Evolutionary conservation across 2,329 filamentous ascomycete species (phyloP), one percentile per base, ranked within the genome.

Genomic region (Alternaria longipes): DNA sequence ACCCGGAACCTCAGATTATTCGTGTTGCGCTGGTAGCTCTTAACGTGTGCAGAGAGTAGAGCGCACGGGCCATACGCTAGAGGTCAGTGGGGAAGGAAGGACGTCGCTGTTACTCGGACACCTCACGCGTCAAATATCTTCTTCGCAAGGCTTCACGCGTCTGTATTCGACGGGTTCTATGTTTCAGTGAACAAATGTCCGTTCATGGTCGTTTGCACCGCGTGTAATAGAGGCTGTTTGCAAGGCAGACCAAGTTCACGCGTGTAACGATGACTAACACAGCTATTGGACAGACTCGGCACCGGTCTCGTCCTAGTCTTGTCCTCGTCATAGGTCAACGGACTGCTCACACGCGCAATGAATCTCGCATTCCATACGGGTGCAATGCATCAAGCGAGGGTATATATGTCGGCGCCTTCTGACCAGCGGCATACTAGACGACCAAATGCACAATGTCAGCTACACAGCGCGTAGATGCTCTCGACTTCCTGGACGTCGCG

Each of bases 361-460:
- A 50, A 28, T 24, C 20, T 53, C 53, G 45, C 40, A 54, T 26
- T 28, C 14, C 40, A 45, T 32, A 45, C 55, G 45, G 46, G 14
- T 22, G 38, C 44, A 42, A 63, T 42, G 62, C 60, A 36, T 16
- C 14, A 12, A 36, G n/a, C 24, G 38, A 36, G 12, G 24, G 12
- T 52, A 63, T 51, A 65, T 67, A 66, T 60, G 42, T 55, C 54
- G 60, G 53, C 14, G 34, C 54, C 59, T 26, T 68, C 56, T 49
- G 64, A 66, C 49, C 66, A 63, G 62, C 54, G 52, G 44, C 16
- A 34, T 5, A 18, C 36, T 45, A 52, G 45, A 52, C 11, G 59
- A 58, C 56, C 45, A 49, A 53, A 60, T 51, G 36, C 50, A 59
- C 42, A 46, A 74, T 74, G 71, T 45, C 63, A 18, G 47, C 60